Conservation (phyloP, 106 monocot species). For the Acorus gramineus region DNA sequence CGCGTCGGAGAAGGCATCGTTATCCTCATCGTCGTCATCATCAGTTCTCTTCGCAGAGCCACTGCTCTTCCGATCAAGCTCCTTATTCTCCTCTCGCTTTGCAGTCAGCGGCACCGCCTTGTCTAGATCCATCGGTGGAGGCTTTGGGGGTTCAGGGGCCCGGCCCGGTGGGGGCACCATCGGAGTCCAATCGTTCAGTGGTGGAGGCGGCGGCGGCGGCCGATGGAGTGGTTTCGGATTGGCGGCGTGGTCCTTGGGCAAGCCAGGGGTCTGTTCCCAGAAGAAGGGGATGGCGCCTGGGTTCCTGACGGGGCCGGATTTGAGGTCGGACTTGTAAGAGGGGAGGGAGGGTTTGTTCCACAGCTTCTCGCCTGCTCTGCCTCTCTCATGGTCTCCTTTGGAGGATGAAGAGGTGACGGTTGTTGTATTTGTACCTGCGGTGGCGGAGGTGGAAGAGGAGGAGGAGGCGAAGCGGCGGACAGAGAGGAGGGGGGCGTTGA, state of each 20-base stretch:
- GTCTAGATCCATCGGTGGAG: too few relatives aligned
- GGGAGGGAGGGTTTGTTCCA: constrained; percentile 27
- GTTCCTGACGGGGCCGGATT: constrained; percentile 36
- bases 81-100: constrained; percentile 1
- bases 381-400: too few relatives aligned
- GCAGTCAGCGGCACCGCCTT: too few relatives aligned
- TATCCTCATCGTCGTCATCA: constrained; percentile 23
- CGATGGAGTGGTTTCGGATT: too few relatives aligned
- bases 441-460: neutral
- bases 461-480: constrained; percentile 38
- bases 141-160: too few relatives aligned
- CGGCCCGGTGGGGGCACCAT: too few relatives aligned
- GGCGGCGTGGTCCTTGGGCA: constrained; percentile 35
- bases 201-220: neutral
- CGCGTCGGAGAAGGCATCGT: constrained; percentile 67
- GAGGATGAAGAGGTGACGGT: neutral
- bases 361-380: neutral
- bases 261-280: constrained; percentile 78
- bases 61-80: neutral
- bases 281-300: constrained; percentile 67
- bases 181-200: too few relatives aligned
- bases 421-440: constrained; percentile 5
- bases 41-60: neutral
- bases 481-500: constrained; percentile 52
- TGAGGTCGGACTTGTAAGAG: constrained; percentile 46